These are phyloP conservation scores for Neofusicoccum sp. DNA, from an alignment of 2,329 filamentous ascomycete genomes.

Conservation along the genomic window DNA sequence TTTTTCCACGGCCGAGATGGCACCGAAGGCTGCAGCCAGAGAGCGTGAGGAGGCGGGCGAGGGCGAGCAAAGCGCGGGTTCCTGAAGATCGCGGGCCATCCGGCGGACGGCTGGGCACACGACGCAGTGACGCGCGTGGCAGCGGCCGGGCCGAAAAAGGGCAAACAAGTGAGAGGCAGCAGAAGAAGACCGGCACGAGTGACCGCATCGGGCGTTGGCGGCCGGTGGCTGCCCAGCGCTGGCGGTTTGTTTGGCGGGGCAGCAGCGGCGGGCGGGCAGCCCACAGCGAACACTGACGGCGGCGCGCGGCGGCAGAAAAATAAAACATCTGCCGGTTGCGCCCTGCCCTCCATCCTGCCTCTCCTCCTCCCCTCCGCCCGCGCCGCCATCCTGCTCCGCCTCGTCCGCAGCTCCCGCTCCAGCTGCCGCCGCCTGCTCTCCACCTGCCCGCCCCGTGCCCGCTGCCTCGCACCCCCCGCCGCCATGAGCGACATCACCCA, in stretches of 20 bases:
- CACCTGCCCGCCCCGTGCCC: not conserved
- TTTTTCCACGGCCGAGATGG: constrained; percentile 4
- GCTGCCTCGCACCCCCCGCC: constrained; percentile 22
- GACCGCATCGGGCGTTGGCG: constrained; percentile 2
- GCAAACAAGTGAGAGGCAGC: not conserved
- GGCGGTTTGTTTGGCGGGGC: not conserved
- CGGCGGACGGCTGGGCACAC: not conserved
- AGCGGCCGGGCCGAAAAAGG: not conserved
- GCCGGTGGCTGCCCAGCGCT: not conserved
- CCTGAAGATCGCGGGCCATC: constrained; percentile 5
- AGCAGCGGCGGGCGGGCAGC: not conserved
- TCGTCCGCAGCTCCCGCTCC: constrained; percentile 1
- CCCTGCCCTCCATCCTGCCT: not conserved
- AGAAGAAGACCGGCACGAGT: not conserved
- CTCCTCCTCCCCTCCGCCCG: not conserved
- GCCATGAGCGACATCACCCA: constrained; percentile 73
- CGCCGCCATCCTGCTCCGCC: constrained; percentile 9
- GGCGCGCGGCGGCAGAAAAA: constrained; percentile 13
- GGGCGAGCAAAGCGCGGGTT: not conserved
- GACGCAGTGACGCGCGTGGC: not conserved
- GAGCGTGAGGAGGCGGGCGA: not conserved
- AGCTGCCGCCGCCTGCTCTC: not conserved
- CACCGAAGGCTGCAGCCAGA: not conserved
- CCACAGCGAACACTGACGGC: not conserved
- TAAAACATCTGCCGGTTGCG: constrained; percentile 14